Evolutionary conservation across 306 rosid genomes (phyloP).

Genomic region (Neltuma alba): DNA sequence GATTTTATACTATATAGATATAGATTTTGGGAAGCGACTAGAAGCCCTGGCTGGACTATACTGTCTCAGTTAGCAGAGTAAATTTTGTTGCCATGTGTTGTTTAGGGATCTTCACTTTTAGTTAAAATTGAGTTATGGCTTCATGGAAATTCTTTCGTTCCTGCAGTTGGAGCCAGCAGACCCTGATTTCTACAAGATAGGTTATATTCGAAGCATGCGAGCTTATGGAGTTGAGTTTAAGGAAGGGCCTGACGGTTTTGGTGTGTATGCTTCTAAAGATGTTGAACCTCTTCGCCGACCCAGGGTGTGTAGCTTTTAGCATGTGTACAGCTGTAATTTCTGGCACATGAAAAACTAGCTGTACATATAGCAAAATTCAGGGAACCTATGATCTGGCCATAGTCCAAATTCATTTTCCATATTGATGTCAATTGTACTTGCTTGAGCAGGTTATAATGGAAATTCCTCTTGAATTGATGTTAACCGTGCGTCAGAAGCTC

Average conservation of each 20-base stretch:
- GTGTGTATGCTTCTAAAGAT: constrained; percentile 97
- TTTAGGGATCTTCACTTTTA: constrained; percentile 1
- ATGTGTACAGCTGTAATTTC: not conserved
- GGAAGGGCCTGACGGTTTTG: constrained; percentile 95
- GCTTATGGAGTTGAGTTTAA: constrained; percentile 92
- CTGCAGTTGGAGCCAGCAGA: constrained; percentile 85
- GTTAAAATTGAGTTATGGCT: not conserved
- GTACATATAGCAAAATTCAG: not conserved
- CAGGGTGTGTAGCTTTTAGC: constrained; percentile 67
- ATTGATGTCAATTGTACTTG: constrained; percentile 23
- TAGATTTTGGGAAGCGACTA: not conserved
- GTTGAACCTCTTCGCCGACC: constrained; percentile 92
- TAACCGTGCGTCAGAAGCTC: constrained; percentile 83
- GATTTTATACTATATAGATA: not conserved
- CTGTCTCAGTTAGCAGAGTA: not conserved
- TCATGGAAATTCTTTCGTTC: constrained; percentile 27
- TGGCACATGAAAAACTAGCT: constrained; percentile 6
- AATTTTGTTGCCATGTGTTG: constrained; percentile 8
- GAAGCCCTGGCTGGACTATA: not conserved
- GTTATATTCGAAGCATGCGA: constrained; percentile 82
- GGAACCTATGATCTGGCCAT: not conserved
- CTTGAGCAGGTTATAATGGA: constrained; percentile 87
- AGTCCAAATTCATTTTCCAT: constrained; percentile 19
- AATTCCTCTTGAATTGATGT: constrained; percentile 90
- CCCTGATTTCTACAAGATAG: constrained; percentile 95